phyloP scores from a whole-genome alignment of 805 yeast genomes.

The Lipomyces anomalus region DNA sequence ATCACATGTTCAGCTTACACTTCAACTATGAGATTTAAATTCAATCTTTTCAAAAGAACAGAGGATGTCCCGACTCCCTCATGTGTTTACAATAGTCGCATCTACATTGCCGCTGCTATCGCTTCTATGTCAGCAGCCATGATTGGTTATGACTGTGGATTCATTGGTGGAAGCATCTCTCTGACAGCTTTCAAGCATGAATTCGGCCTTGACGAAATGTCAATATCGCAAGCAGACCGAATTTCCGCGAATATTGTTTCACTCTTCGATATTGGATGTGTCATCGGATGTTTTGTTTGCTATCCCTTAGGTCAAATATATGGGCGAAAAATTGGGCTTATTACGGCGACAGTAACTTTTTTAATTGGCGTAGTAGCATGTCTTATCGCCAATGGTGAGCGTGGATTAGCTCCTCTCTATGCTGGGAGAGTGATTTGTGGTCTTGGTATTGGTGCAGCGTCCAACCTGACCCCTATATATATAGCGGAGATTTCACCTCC shows the following conservation, averaged over 20 bases:
- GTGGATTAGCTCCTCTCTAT: neutral
- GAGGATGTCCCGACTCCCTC: conserved; percentile 33
- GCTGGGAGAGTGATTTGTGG: neutral
- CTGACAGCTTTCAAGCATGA: conserved; percentile 41
- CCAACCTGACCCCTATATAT: conserved; percentile 34
- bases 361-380: conserved; percentile 30
- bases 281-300: conserved; percentile 32
- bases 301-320: neutral
- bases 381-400: conserved; percentile 13
- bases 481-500: conserved; percentile 73
- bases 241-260: conserved; percentile 19
- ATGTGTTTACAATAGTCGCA: conserved; percentile 42
- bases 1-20: too few relatives aligned
- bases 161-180: conserved; percentile 50
- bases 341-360: conserved; percentile 39
- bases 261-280: conserved; percentile 20
- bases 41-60: conserved; percentile 17
- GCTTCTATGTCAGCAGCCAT: conserved; percentile 40
- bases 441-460: neutral
- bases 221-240: conserved; percentile 31
- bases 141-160: conserved; percentile 53
- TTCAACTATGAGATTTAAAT: too few relatives aligned
- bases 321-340: conserved; percentile 52
- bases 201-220: conserved; percentile 40
- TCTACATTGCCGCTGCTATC: conserved; percentile 39